Evolutionary conservation across 176 grass and related monocot genomes (phyloP).

Genomic region (Oryza meridionalis): DNA sequence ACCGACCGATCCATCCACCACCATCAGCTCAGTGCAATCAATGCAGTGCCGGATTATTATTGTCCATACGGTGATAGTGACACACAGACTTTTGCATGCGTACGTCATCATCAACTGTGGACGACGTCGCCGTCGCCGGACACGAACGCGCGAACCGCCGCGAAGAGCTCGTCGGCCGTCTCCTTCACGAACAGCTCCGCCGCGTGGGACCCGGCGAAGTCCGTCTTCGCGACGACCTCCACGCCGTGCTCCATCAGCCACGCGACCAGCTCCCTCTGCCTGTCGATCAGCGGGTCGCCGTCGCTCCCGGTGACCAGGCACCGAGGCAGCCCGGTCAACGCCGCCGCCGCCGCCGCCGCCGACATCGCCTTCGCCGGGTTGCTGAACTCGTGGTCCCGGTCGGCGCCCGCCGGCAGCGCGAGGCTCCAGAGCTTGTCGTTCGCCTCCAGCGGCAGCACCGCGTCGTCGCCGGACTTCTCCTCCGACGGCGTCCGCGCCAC

Average conservation of each 20-base stretch:
- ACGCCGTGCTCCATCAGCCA: conserved; percentile 55
- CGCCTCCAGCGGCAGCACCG: conserved; percentile 60
- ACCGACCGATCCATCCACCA: neutral
- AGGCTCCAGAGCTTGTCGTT: conserved; percentile 80
- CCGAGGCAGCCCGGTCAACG: conserved; percentile 33
- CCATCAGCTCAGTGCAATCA: neutral
- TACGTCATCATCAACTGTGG: conserved; percentile 17
- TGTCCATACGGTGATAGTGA: neutral
- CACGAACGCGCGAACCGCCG: conserved; percentile 61
- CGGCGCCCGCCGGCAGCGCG: conserved; percentile 56
- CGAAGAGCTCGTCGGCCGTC: conserved; percentile 48
- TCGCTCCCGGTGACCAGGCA: conserved; percentile 60
- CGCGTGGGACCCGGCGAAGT: conserved; percentile 61
- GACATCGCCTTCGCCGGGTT: conserved; percentile 51
- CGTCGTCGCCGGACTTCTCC: conserved; percentile 55
- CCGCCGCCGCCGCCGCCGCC: neutral
- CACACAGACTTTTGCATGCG: no score
- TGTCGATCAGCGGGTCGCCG: conserved; percentile 74
- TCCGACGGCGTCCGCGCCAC: conserved; percentile 72
- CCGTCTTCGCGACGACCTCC: conserved; percentile 53
- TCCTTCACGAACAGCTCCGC: conserved; percentile 66
- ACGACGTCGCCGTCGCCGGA: conserved; percentile 13
- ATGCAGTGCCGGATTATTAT: neutral
- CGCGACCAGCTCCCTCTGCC: conserved; percentile 57
- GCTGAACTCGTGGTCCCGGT: conserved; percentile 73